A percentile compares a stretch with the other conserved stretches of the same genome.
Conservation (phyloP, 2,329 filamentous ascomycete species). For the Xenoacremonium recifei region DNA sequence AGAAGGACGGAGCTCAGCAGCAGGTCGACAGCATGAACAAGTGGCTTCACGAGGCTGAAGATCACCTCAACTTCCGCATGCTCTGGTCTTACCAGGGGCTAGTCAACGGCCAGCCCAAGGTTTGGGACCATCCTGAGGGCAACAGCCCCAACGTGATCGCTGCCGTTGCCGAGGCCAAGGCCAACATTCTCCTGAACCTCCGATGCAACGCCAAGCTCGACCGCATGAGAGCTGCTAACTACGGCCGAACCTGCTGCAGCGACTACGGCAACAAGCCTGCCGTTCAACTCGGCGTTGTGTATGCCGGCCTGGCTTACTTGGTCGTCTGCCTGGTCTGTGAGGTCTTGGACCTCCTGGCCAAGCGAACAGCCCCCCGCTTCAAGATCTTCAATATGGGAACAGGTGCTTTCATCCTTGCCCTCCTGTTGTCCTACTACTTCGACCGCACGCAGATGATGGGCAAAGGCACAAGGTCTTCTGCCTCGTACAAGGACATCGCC, state of each 20-base stretch:
- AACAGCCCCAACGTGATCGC: constrained; percentile 30
- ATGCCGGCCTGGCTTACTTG: constrained; percentile 15
- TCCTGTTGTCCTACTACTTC: constrained; percentile 27
- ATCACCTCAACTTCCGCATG: constrained; percentile 16
- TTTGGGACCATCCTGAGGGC: constrained; percentile 15
- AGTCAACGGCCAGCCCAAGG: constrained; percentile 12
- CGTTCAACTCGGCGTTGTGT: constrained; percentile 22
- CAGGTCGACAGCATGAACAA: constrained; percentile 17
- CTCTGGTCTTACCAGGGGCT: constrained; percentile 18
- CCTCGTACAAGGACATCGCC: constrained; percentile 17
- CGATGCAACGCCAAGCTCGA: constrained; percentile 47
- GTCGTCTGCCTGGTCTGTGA: constrained; percentile 14
- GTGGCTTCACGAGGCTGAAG: constrained; percentile 15
- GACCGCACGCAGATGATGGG: constrained; percentile 28
- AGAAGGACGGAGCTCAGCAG: constrained; percentile 12
- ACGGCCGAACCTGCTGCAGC: constrained; percentile 52
- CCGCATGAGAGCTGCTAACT: constrained; percentile 37
- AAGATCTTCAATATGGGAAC: constrained; percentile 19
- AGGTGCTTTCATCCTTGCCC: constrained; percentile 21
- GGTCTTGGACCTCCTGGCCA: constrained; percentile 9
- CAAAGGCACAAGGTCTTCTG: constrained; percentile 26
- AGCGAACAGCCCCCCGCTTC: constrained; percentile 6
- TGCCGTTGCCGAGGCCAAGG: constrained; percentile 28
- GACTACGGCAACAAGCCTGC: constrained; percentile 36
- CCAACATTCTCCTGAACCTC: constrained; percentile 49